Evolutionary conservation across 1,139 yeast genomes (phyloP).

Genomic region (Ogataea hybrid): DNA sequence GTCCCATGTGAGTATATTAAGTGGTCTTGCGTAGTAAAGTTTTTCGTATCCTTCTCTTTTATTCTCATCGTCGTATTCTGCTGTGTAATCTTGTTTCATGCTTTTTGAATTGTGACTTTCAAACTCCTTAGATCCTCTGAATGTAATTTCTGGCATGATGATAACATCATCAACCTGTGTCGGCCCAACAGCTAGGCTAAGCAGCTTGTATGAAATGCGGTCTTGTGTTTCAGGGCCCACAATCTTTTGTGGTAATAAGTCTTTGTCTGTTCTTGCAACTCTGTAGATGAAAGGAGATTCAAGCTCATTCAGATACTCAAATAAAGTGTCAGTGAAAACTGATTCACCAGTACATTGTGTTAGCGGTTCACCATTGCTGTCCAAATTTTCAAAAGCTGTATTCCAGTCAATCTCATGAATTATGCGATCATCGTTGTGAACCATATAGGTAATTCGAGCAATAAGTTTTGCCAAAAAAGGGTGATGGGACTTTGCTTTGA

Average conservation of each 20-base stretch:
- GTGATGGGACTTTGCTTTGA: constrained; percentile 30
- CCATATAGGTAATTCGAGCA: constrained; percentile 28
- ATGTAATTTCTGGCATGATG: constrained; percentile 41
- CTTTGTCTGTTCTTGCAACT: constrained; percentile 52
- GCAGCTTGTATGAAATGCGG: constrained; percentile 49
- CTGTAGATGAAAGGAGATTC: constrained; percentile 59
- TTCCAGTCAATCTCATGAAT: constrained; percentile 42
- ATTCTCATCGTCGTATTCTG: constrained; percentile 28
- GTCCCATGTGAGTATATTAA: constrained; percentile 27
- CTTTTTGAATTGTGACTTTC: constrained; percentile 8
- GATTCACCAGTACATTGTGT: constrained; percentile 76
- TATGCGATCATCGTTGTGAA: constrained; percentile 29
- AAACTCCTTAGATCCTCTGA: constrained; percentile 21
- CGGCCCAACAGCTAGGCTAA: constrained; percentile 69
- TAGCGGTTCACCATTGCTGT: constrained; percentile 43
- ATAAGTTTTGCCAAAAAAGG: constrained; percentile 31
- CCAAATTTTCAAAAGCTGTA: constrained; percentile 60
- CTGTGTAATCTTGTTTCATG: constrained; percentile 7
- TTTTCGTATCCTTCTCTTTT: constrained; percentile 21
- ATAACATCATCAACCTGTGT: constrained; percentile 74
- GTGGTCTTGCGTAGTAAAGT: constrained; percentile 28
- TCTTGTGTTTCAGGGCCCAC: constrained; percentile 27
- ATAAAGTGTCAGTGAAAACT: constrained; percentile 70
- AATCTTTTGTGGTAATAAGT: constrained; percentile 21
- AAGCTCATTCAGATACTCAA: constrained; percentile 60